Conservation (phyloP, 208 protist species). For the Novymonas esmeraldas region DNA sequence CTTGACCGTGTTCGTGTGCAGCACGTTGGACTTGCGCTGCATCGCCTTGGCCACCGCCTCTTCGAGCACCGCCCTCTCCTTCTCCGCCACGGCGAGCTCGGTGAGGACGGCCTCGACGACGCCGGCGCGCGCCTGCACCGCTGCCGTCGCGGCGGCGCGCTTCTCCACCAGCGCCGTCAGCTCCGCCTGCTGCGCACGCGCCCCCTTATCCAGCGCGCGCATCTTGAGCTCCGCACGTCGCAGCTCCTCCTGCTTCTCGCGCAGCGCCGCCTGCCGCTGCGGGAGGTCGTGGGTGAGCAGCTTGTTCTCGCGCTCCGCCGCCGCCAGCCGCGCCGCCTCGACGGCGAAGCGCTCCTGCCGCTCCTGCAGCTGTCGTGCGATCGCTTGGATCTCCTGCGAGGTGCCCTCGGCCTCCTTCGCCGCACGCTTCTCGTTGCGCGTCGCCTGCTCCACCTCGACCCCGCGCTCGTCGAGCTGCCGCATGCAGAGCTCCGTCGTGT, state of each 20-base stretch:
- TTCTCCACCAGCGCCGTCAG: constrained; percentile 49
- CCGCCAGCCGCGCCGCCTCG: constrained; percentile 78
- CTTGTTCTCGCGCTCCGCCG: constrained; percentile 84
- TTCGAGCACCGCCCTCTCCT: constrained; percentile 65
- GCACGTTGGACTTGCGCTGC: constrained; percentile 64
- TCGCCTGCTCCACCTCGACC: constrained; percentile 38
- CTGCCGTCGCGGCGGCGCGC: constrained; percentile 49
- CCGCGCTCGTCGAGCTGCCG: constrained; percentile 54
- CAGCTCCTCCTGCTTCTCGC: constrained; percentile 80
- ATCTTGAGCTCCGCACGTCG: constrained; percentile 35
- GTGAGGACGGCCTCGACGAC: constrained; percentile 59
- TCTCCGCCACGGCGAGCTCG: constrained; percentile 67
- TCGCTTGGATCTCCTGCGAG: constrained; percentile 43
- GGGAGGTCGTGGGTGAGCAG: constrained; percentile 84
- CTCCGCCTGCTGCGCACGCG: constrained; percentile 66
- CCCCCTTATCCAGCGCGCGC: constrained; percentile 39
- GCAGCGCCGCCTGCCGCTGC: constrained; percentile 74
- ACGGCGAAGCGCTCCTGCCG: constrained; percentile 71
- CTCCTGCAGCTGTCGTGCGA: constrained; percentile 67
- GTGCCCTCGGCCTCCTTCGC: constrained; percentile 33
- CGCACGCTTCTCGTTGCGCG: constrained; percentile 47
- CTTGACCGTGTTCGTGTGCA: constrained; percentile 72
- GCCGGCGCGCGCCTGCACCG: constrained; percentile 50
- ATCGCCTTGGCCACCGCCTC: constrained; percentile 60
- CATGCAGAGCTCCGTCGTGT: constrained; percentile 59